Evolutionary conservation across 805 yeast genomes (phyloP).

Genomic region (Wickerhamiella qilinensis): DNA sequence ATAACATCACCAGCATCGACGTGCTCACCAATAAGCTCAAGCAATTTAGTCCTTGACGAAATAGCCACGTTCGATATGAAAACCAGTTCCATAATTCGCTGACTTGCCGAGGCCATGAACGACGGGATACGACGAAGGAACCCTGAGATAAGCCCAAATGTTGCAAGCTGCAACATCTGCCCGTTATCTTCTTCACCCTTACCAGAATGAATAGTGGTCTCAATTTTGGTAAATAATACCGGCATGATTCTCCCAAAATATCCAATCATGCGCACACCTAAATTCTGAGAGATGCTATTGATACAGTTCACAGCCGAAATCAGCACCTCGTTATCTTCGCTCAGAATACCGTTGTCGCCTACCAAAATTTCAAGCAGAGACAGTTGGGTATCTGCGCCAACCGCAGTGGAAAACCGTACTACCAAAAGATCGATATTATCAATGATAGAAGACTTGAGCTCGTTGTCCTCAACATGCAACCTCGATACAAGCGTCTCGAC

Average conservation of each 20-base stretch:
- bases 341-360: conserved; percentile 38
- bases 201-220: conserved; percentile 21
- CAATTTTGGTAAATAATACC: conserved; percentile 48
- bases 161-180: conserved; percentile 47
- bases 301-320: conserved; percentile 62
- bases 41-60: conserved; percentile 30
- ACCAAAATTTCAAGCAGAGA: conserved; percentile 34
- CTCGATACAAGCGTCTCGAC: conserved; percentile 35
- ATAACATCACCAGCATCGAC: conserved; percentile 52
- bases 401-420: conserved; percentile 38
- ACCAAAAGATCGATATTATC: conserved; percentile 34
- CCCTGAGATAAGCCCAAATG: conserved; percentile 55
- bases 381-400: conserved; percentile 29
- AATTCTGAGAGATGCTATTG: conserved; percentile 47
- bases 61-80: conserved; percentile 31
- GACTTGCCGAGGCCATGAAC: conserved; percentile 56
- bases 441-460: conserved; percentile 9
- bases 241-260: conserved; percentile 73
- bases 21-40: conserved; percentile 47
- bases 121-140: conserved; percentile 73
- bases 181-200: conserved; percentile 12
- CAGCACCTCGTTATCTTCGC: conserved; percentile 40
- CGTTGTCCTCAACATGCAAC: conserved; percentile 12
- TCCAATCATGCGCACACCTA: conserved; percentile 80
- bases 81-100: conserved; percentile 41